These are phyloP conservation scores for Persicaria maculosa DNA, from an alignment of 148 eudicot genomes.

Conservation along the genomic window DNA sequence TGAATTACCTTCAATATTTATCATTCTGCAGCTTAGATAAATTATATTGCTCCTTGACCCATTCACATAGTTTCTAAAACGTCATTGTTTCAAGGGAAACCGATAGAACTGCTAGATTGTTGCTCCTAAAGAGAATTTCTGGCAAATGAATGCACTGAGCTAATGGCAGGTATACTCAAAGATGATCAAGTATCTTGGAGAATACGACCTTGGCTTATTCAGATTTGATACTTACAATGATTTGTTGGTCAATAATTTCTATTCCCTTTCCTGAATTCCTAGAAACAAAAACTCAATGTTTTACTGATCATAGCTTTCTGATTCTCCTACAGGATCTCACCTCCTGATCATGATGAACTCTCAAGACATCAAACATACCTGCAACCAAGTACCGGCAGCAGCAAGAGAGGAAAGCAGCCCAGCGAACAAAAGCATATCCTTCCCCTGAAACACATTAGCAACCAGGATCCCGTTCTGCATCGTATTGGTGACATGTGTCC, in stretches of 20 bases:
- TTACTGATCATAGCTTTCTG: no score
- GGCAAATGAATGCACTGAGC: not conserved
- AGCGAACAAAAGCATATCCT: slow-evolving; percentile 68
- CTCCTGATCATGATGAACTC: not conserved
- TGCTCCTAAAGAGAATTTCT: not conserved
- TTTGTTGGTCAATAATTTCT: no score
- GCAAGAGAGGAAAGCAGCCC: slow-evolving; percentile 71
- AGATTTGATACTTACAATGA: no score
- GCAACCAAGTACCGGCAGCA: slow-evolving; percentile 97
- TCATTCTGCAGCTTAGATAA: not conserved
- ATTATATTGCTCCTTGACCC: no score
- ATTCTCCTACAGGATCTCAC: no score
- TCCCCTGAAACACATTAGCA: slow-evolving; percentile 80
- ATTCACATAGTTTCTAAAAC: not conserved
- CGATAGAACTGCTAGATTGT: no score
- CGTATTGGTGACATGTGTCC: slow-evolving; percentile 81
- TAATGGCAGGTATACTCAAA: no score
- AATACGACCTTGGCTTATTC: no score
- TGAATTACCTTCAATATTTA: not conserved
- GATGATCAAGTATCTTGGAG: no score
- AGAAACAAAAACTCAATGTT: no score
- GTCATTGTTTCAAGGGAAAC: not conserved
- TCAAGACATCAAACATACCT: slow-evolving; percentile 34
- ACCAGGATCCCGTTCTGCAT: slow-evolving; percentile 98
- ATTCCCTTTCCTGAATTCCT: no score